Percentiles rank a stretch among this genome's conserved stretches.
These are phyloP conservation scores for Phytophthora syringae DNA, from an alignment of 352 stramenopile species.

Conservation along the genomic window DNA sequence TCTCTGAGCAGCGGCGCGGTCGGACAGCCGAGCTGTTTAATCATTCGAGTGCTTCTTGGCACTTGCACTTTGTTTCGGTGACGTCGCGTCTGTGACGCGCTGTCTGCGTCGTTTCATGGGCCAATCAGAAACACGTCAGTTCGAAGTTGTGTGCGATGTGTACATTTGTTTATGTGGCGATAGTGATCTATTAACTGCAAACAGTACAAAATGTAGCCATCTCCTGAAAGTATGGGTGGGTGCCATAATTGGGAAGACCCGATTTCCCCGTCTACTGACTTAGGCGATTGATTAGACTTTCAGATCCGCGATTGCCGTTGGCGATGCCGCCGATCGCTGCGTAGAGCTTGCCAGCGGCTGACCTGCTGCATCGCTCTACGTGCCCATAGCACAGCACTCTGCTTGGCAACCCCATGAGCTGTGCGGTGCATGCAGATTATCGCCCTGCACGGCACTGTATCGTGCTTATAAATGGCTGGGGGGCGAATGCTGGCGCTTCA, in stretches of 20 bases:
- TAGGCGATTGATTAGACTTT: conserved; percentile 38
- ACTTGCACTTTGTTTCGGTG: too few species aligned
- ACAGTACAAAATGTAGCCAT: conserved; percentile 16
- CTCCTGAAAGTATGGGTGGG: too few species aligned
- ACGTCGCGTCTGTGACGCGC: conserved; percentile 27
- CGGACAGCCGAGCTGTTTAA: conserved; percentile 1
- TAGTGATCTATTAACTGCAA: conserved; percentile 21
- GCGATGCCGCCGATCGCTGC: too few species aligned
- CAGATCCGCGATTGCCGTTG: conserved; percentile 20
- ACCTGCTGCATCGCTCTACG: too few species aligned
- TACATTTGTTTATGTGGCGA: not conserved
- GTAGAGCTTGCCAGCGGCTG: too few species aligned
- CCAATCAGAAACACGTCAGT: conserved; percentile 11
- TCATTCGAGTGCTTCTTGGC: conserved; percentile 10
- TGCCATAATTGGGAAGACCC: too few species aligned
- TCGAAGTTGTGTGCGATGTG: not conserved
- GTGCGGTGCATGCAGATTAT: too few species aligned
- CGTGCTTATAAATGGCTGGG: too few species aligned
- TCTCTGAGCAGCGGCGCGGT: not conserved
- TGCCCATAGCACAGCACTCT: too few species aligned
- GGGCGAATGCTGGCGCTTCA: too few species aligned
- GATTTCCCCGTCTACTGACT: conserved; percentile 27
- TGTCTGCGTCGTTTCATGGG: conserved; percentile 11
- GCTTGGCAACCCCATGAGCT: too few species aligned
- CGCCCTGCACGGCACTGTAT: too few species aligned